Evolutionary conservation across 2,329 filamentous ascomycete genomes (phyloP).

Genomic region (Metarhizium humberi): DNA sequence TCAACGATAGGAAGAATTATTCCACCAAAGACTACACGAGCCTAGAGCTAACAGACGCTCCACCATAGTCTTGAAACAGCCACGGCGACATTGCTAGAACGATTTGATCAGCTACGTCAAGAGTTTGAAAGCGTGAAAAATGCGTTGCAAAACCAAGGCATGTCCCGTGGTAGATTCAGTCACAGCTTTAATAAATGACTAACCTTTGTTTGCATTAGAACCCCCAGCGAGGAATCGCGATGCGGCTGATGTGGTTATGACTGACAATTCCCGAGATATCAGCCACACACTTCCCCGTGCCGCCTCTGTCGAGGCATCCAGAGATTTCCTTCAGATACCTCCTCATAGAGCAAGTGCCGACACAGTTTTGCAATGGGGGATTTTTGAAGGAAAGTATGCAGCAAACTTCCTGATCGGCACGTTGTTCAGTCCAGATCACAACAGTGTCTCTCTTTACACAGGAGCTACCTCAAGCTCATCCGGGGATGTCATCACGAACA

Average conservation of each 20-base stretch:
- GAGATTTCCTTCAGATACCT: constrained; percentile 13
- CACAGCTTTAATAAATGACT: neutral
- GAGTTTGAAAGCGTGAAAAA: constrained; percentile 9
- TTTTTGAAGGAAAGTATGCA: constrained; percentile 10
- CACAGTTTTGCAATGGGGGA: constrained; percentile 11
- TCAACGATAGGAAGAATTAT: neutral
- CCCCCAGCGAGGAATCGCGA: neutral
- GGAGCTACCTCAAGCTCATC: neutral
- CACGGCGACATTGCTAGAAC: constrained; percentile 9
- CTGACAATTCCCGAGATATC: neutral
- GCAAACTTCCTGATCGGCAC: constrained; percentile 9
- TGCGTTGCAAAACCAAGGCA: constrained; percentile 1
- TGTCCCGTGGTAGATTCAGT: neutral
- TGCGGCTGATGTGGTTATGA: too few relatives aligned
- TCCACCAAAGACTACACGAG: neutral
- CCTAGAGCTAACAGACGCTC: neutral
- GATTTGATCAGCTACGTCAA: constrained; percentile 9
- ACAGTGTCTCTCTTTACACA: neutral
- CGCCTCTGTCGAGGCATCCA: constrained; percentile 7
- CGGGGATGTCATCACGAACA: constrained; percentile 4
- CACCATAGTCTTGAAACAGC: constrained; percentile 9
- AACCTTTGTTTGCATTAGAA: neutral
- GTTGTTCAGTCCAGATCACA: constrained; percentile 8
- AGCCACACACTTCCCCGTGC: neutral
- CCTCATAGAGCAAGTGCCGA: constrained; percentile 12